Percentiles rank a stretch among this genome's conserved stretches.
These are phyloP conservation scores for Fusarium fracticaudum DNA, from an alignment of 2,329 filamentous ascomycete genomes.

Conservation along the genomic window DNA sequence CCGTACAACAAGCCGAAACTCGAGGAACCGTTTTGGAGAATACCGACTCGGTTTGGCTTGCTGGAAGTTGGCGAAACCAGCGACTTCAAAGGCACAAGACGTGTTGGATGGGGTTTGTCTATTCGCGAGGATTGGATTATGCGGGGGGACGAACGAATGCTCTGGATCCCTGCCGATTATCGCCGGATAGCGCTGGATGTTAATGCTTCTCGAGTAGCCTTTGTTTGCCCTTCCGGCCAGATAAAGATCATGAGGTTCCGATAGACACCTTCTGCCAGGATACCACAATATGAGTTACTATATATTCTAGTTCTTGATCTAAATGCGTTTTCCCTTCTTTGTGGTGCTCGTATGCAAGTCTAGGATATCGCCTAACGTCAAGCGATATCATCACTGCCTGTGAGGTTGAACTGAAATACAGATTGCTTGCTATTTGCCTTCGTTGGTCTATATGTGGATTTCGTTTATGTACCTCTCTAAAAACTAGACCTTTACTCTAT, in stretches of 20 bases:
- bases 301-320: accelerated
- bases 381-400: no score
- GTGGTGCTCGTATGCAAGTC: no score
- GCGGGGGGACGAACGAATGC: accelerated
- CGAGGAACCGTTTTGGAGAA: accelerated
- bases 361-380: no score
- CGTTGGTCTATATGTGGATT: no score
- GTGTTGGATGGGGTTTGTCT: neutral
- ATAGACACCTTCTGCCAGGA: accelerated
- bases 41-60: accelerated
- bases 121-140: neutral
- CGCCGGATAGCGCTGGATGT: neutral
- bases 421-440: no score
- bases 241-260: accelerated
- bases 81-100: accelerated
- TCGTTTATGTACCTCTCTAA: no score
- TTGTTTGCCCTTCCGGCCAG: neutral
- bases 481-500: no score
- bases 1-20: accelerated
- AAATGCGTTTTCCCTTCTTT: no score
- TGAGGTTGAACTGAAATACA: no score
- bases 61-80: accelerated
- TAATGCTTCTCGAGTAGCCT: accelerated
- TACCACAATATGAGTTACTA: no score
- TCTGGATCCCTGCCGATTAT: accelerated